Evolutionary conservation across 2,329 filamentous ascomycete species (phyloP).

Genomic region (Hirsutella thompsonii): DNA sequence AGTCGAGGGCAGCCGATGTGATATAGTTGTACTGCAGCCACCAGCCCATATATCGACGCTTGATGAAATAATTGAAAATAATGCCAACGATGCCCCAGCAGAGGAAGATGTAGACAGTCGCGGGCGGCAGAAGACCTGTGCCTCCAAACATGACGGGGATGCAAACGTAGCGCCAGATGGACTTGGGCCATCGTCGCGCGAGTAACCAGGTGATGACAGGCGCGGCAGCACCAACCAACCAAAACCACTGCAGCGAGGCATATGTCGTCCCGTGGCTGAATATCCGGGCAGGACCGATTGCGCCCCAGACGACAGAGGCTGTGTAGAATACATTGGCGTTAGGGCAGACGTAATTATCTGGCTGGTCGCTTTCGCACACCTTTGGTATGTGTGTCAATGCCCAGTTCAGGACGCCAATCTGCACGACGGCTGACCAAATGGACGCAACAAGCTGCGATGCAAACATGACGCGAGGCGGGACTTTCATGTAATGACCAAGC

Average conservation of each 20-base stretch:
- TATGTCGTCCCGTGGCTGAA: constrained; percentile 54
- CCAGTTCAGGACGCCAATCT: constrained; percentile 55
- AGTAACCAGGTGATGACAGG: constrained; percentile 52
- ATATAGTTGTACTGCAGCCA: constrained; percentile 72
- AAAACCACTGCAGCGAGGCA: constrained; percentile 54
- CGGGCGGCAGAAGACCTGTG: constrained; percentile 50
- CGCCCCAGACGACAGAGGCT: constrained; percentile 59
- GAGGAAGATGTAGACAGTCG: constrained; percentile 58
- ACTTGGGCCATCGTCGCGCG: constrained; percentile 48
- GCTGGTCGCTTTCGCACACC: constrained; percentile 42
- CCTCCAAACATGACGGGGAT: constrained; percentile 58
- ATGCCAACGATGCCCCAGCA: constrained; percentile 57
- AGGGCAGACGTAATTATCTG: constrained; percentile 44
- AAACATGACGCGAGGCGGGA: constrained; percentile 49
- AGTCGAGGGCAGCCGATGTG: constrained; percentile 57
- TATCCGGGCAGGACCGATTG: constrained; percentile 58
- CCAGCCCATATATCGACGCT: constrained; percentile 54
- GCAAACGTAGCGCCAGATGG: constrained; percentile 51
- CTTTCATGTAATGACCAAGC: constrained; percentile 56
- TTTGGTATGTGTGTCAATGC: constrained; percentile 47
- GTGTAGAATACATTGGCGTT: constrained; percentile 49
- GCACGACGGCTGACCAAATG: constrained; percentile 47
- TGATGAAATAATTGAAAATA: constrained; percentile 56
- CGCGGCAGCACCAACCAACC: constrained; percentile 49
- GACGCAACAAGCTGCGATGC: constrained; percentile 46